Percentiles rank a stretch among this genome's conserved stretches.
These are phyloP conservation scores for Nemania sp. DNA, from an alignment of 2,329 filamentous ascomycete species.

Conservation along the genomic window DNA sequence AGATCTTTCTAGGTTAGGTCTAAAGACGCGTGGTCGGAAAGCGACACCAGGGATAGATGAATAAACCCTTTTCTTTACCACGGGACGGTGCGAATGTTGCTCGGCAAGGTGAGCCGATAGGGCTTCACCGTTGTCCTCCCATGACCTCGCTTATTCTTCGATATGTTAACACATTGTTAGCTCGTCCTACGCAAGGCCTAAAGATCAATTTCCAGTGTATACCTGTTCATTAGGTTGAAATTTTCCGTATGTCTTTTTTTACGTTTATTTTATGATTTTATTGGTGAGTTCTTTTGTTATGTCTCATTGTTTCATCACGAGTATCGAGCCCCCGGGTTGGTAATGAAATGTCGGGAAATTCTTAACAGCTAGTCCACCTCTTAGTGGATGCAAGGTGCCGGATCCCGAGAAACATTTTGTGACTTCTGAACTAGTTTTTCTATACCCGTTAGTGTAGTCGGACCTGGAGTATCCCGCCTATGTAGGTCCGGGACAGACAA, in stretches of 20 bases:
- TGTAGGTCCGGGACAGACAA: conserved; percentile 14
- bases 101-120: conserved; percentile 15
- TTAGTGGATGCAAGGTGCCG: conserved; percentile 24
- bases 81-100: too few species aligned
- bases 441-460: too few species aligned
- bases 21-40: too few species aligned
- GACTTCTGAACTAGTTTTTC: conserved; percentile 5
- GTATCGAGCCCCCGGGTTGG: too few species aligned
- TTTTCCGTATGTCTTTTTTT: too few species aligned
- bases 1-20: too few species aligned
- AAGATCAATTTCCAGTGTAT: neutral
- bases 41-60: too few species aligned
- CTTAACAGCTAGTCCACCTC: neutral
- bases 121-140: conserved; percentile 23
- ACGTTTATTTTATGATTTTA: neutral
- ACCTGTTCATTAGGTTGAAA: neutral
- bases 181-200: neutral
- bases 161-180: neutral
- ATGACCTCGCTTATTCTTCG: neutral
- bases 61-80: too few species aligned
- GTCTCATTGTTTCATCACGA: neutral
- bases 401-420: conserved; percentile 18
- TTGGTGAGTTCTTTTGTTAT: neutral
- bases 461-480: too few species aligned
- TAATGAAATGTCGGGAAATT: neutral